Evolutionary conservation across 1,284 basidiomycete genomes (phyloP).

Genomic region (Tausonia pullulans): DNA sequence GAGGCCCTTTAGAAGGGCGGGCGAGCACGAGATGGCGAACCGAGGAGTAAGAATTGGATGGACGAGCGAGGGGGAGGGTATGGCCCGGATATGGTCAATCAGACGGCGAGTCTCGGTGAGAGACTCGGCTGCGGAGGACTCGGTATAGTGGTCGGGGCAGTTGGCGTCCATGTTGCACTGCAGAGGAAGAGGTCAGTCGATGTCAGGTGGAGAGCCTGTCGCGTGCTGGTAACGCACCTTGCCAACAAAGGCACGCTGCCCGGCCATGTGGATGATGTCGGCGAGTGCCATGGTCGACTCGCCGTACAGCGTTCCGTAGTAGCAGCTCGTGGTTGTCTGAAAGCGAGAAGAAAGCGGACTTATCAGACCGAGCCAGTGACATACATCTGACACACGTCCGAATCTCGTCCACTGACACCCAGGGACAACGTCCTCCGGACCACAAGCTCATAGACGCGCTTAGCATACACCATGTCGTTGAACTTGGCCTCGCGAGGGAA

Average conservation of each 20-base stretch:
- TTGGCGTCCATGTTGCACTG: constrained; percentile 90
- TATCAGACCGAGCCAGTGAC: not conserved
- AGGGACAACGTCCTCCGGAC: constrained; percentile 62
- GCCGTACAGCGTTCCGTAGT: constrained; percentile 75
- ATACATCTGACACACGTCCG: not conserved
- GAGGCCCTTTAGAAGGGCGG: constrained; percentile 54
- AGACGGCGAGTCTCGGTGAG: constrained; percentile 52
- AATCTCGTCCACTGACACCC: constrained; percentile 47
- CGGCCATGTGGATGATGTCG: constrained; percentile 47
- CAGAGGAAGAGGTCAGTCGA: not conserved
- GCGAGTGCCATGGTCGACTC: constrained; percentile 72
- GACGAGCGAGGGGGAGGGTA: constrained; percentile 46
- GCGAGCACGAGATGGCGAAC: constrained; percentile 86
- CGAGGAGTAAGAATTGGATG: constrained; percentile 87
- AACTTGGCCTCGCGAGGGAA: constrained; percentile 84
- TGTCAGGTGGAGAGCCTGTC: constrained; percentile 13
- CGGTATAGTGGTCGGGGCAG: constrained; percentile 58
- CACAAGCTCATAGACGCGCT: constrained; percentile 56
- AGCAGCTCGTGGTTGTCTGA: constrained; percentile 86
- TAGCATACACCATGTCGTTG: constrained; percentile 58
- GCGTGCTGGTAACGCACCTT: constrained; percentile 39
- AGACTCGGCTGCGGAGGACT: constrained; percentile 49
- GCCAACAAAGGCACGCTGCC: constrained; percentile 24
- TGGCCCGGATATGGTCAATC: constrained; percentile 53
- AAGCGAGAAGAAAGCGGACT: not conserved